Percentiles rank a stretch among this genome's conserved stretches.
Conservation (phyloP, 495 filamentous ascomycete genomes). For the Sporormia fimetaria region DNA sequence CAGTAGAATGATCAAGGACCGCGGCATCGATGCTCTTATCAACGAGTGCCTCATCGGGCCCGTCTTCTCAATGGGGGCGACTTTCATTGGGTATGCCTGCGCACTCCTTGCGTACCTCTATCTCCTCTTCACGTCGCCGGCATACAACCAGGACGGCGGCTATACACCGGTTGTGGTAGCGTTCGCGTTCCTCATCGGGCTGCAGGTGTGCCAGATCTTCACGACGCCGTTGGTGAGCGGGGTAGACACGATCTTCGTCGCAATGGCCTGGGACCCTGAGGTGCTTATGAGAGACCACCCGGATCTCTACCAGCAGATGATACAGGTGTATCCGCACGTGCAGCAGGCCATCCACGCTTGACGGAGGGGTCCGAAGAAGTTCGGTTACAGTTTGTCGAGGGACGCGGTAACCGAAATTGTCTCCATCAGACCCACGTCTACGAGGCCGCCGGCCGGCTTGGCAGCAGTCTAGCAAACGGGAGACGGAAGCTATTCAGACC, state of each 20-base stretch:
- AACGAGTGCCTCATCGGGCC: constrained; percentile 87
- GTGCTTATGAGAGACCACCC: constrained; percentile 72
- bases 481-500: too few relatives aligned
- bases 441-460: too few relatives aligned
- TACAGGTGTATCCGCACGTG: constrained; percentile 71
- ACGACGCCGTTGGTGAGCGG: constrained; percentile 54
- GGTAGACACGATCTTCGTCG: constrained; percentile 75
- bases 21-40: constrained; percentile 78
- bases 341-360: constrained; percentile 58
- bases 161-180: constrained; percentile 73
- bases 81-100: constrained; percentile 72
- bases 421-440: too few relatives aligned
- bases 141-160: constrained; percentile 58
- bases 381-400: too few relatives aligned
- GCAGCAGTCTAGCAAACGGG: too few relatives aligned
- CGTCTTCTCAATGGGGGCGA: constrained; percentile 77
- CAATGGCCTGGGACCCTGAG: constrained; percentile 79
- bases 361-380: too few relatives aligned
- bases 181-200: constrained; percentile 69
- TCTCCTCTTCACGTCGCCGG: constrained; percentile 63
- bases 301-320: constrained; percentile 64
- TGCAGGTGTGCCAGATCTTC: constrained; percentile 83
- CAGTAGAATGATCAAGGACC: constrained; percentile 67
- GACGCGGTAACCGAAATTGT: too few relatives aligned
- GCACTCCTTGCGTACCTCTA: constrained; percentile 76